phyloP scores from a whole-genome alignment of 768 basidiomycete genomes.

The Suillus tomentosus region DNA sequence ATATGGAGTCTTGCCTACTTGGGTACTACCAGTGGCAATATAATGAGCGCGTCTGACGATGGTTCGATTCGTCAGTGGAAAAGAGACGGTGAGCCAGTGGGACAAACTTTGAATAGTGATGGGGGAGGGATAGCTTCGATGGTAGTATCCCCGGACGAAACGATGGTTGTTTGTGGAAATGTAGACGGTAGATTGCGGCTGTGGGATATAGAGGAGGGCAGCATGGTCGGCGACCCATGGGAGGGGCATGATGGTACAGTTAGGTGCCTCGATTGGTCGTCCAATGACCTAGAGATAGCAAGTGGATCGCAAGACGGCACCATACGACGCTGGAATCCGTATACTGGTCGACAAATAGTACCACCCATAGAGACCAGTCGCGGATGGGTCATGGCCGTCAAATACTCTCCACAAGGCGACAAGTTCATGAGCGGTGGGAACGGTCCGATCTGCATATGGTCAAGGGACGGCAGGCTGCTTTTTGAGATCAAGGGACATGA shows the following conservation, averaged over 20 bases:
- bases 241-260: constrained; percentile 1
- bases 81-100: background rate
- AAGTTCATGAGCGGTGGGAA: background rate
- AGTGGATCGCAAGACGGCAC: constrained; percentile 8
- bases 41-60: too few species aligned
- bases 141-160: background rate
- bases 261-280: background rate
- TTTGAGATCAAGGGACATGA: background rate
- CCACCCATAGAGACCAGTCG: background rate
- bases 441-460: background rate
- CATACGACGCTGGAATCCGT: constrained; percentile 16
- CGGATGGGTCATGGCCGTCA: background rate
- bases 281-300: too few species aligned
- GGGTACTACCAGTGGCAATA: too few species aligned
- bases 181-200: background rate
- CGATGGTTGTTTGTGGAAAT: background rate
- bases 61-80: background rate
- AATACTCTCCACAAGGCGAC: background rate
- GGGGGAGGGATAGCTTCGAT: background rate
- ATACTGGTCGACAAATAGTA: background rate
- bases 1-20: too few species aligned
- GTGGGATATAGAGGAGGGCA: background rate
- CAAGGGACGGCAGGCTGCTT: background rate
- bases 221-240: background rate
- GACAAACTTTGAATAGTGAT: background rate